Evolutionary conservation across 2,329 filamentous ascomycete genomes (phyloP), one percentile per base, ranked within the genome.

Genomic region (Thelonectria rubi): DNA sequence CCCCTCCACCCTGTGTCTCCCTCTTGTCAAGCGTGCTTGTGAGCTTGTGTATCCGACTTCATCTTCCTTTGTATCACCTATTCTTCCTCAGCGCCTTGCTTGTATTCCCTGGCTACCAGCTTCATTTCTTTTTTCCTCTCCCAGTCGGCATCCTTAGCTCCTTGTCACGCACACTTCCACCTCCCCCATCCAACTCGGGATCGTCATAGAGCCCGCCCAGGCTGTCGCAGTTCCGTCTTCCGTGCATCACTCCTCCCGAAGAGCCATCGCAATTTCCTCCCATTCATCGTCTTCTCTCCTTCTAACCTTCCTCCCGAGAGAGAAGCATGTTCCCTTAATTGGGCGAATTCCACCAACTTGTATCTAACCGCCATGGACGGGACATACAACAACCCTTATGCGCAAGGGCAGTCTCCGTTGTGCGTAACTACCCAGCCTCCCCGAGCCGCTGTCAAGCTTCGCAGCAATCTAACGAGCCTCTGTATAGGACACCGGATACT

Each of bases 401-500:
- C 70, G 63, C 67, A 69, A 63, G 69, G 62, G 60, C 69, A 74
- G 51, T 67, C 67, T 48, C 61, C 72, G 54, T 61, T 72, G 74
- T 75, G 69, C 65, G 65, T 18, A 58, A 20, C 48, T 53, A 32
- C 34, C 48, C 42, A 39, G 17, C 20, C 39, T 14, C 6, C 46
- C 20, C 34, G 9, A 21, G 37, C 20, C 42, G 12, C 5, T 40
- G 18, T 37, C 9, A 37, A 14, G 34, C 34, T 30, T 43, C 26
- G n/a, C 39, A 39, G 24, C 39, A 37, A 61, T 34, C 62, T 71
- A 59, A 73, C 57, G 40, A 15, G 37, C 5, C 17, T 47, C 26
- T 10, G 39, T 40, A 39, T 47, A 77, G 74, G 65, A 71, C 73
- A 40, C 72, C 75, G 9, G 67, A 72, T 42, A 71, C 75, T n/a